A percentile compares a stretch with the other conserved stretches of the same genome.
phyloP scores from a whole-genome alignment of 352 stramenopile species.

The Phytophthora palmivora region DNA sequence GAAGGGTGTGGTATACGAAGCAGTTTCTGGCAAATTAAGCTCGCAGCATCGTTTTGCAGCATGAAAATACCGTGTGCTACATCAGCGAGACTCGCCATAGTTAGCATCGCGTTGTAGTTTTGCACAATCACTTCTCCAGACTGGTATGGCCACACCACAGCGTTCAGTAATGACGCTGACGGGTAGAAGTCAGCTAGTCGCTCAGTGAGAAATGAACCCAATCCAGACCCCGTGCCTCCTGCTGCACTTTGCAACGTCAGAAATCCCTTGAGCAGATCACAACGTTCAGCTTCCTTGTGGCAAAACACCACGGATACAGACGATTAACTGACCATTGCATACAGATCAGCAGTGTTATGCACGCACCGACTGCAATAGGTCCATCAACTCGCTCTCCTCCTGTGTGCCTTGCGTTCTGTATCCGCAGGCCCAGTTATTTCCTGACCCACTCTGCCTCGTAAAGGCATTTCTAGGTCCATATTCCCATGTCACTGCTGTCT shows the following conservation, averaged over 20 bases:
- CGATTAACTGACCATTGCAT: not conserved
- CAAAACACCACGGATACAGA: not conserved
- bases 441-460: conserved; percentile 67
- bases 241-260: conserved; percentile 87
- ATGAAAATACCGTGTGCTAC: conserved; percentile 68
- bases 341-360: not conserved
- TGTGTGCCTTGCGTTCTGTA: conserved; percentile 61
- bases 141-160: conserved; percentile 85
- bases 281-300: conserved; percentile 69
- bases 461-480: conserved; percentile 60
- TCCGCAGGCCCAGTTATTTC: conserved; percentile 86
- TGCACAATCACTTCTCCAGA: conserved; percentile 90
- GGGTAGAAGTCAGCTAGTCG: conserved; percentile 70
- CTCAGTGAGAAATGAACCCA: conserved; percentile 88
- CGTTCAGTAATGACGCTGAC: conserved; percentile 63
- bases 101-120: conserved; percentile 92
- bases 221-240: conserved; percentile 85
- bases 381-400: conserved; percentile 49
- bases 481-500: conserved; percentile 33
- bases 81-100: conserved; percentile 77
- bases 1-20: conserved; percentile 66
- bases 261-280: conserved; percentile 74
- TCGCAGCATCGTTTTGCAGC: conserved; percentile 75
- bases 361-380: conserved; percentile 58
- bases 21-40: conserved; percentile 60